Base-by-base conservation (phyloP, 1,284 basidiomycete species). In the Leccinum subatratum region DNA sequence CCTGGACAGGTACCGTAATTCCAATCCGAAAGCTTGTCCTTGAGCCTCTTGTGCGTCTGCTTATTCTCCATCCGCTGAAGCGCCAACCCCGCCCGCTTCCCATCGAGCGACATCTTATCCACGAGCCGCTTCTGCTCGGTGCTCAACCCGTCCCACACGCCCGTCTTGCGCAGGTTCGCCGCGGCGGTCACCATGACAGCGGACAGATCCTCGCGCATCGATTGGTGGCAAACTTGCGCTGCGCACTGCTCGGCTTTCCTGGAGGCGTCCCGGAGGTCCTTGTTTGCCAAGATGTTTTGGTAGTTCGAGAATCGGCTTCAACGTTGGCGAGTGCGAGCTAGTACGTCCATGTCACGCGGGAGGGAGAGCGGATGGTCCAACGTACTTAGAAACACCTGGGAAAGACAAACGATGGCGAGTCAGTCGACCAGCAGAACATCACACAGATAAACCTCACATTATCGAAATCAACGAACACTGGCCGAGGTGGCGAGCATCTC, bases 191-290 rank as follows among this genome's bases (percentile, higher is more conserved):
- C 77, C 71, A 92, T 88, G 48, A 89, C 88, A 45, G 85, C 79
- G 79, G 85, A 94, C 45, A 94, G 83, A 71, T 94, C 93, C 59
- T 89, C 74, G 9, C 92, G 85, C 88, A 93, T 93, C 16, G 87
- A 86, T 1, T 85, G 56, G 93, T 87, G 30, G 80, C 79, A 68
- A 86, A 92, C 68, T 91, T 85, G 61, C 87, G 85, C 25, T n/a
- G 88, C 77, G 56, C 86, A 79, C n/a, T 85, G 82, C 73, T 93
- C 91, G 1, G 88, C 87, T 48, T 85, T 84, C 65, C 87, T 90
- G 1, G 90, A 88, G 1, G 90, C 89, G 71, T 93, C 90, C 7
- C 92, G 84, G 22, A 94, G 81, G 59, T 84, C 85, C 74, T 92
- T 88, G 63, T 82, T 80, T 0, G 87, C 79, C 16, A 90, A 90